phyloP scores from a whole-genome alignment of 2,329 filamentous ascomycete species.

The Hypoxylon rubiginosum region DNA sequence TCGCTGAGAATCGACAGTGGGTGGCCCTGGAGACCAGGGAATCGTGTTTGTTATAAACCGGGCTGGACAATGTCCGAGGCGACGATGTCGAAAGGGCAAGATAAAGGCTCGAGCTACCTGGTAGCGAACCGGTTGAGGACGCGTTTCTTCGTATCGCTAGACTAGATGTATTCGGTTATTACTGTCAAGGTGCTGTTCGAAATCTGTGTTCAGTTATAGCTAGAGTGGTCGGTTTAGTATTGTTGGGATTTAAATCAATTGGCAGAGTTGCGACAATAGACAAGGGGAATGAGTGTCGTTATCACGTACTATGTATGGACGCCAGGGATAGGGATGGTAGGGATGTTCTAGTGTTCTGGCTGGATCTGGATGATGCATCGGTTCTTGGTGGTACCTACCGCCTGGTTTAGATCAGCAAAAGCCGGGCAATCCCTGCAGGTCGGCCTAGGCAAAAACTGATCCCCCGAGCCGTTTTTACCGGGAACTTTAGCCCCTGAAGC shows the following conservation, averaged over 20 bases:
- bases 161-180: background rate
- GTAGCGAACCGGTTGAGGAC: constrained; percentile 4
- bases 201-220: background rate
- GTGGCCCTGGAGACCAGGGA: constrained; percentile 15
- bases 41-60: constrained; percentile 8
- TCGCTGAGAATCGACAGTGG: constrained; percentile 8
- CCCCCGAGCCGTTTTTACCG: constrained; percentile 17
- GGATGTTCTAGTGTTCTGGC: too few relatives aligned
- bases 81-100: constrained; percentile 24
- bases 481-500: background rate
- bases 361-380: constrained; percentile 32
- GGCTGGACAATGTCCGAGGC: constrained; percentile 12
- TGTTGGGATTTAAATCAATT: constrained; percentile 15
- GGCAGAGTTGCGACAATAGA: constrained; percentile 18
- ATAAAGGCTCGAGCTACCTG: constrained; percentile 14
- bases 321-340: constrained; percentile 28
- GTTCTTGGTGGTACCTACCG: too few relatives aligned
- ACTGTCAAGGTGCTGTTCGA: background rate
- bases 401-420: constrained; percentile 14
- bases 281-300: constrained; percentile 24
- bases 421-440: constrained; percentile 28
- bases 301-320: constrained; percentile 7
- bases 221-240: background rate
- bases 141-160: constrained; percentile 10
- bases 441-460: constrained; percentile 30